These are phyloP conservation scores for Corylus heterophylla DNA, from an alignment of 306 rosid genomes.

Conservation along the genomic window DNA sequence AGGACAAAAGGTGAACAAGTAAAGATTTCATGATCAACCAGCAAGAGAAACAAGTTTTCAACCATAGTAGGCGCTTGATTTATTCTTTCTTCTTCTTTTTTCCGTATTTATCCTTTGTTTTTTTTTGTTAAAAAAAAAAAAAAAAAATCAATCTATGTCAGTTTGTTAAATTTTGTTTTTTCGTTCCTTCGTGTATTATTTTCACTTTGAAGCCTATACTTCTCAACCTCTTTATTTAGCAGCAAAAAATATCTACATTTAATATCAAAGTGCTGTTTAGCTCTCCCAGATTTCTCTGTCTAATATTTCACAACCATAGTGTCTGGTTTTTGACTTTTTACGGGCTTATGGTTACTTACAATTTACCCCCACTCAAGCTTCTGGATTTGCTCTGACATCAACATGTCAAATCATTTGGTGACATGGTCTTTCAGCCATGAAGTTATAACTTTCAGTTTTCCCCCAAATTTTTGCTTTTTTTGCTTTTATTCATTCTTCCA, in stretches of 20 bases:
- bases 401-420: background rate
- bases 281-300: background rate
- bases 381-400: background rate
- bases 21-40: background rate
- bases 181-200: background rate
- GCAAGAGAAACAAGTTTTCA: background rate
- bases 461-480: background rate
- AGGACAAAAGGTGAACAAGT: background rate
- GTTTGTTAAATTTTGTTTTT: background rate
- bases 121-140: background rate
- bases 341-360: background rate
- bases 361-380: background rate
- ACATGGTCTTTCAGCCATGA: background rate
- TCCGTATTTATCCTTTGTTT: background rate
- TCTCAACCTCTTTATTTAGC: background rate
- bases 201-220: background rate
- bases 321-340: background rate
- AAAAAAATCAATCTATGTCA: background rate
- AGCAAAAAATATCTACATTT: background rate
- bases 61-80: background rate
- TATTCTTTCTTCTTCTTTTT: background rate
- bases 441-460: constrained; percentile 4
- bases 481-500: constrained; percentile 2
- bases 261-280: background rate
- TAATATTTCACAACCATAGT: background rate